Evolutionary conservation across 2,329 filamentous ascomycete genomes (phyloP).

Genomic region (Neofusicoccum laricinum): DNA sequence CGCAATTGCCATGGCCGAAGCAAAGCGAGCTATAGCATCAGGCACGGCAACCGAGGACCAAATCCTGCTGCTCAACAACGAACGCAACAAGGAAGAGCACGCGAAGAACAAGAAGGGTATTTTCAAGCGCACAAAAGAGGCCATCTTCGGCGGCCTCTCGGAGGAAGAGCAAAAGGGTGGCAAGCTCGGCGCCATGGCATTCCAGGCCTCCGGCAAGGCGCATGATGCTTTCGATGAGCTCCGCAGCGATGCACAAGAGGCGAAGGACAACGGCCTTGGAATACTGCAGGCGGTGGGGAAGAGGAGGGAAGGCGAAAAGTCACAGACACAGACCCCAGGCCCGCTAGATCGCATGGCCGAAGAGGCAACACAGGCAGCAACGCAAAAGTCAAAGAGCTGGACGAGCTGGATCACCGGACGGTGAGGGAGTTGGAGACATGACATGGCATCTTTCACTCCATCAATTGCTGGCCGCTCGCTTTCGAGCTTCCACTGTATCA

Average conservation of each 20-base stretch:
- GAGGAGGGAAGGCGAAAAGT: slow-evolving; percentile 25
- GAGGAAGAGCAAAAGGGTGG: slow-evolving; percentile 38
- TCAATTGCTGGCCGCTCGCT: not conserved
- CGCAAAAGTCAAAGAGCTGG: slow-evolving; percentile 44
- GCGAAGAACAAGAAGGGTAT: slow-evolving; percentile 42
- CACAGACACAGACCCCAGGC: slow-evolving; percentile 42
- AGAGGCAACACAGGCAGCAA: slow-evolving; percentile 34
- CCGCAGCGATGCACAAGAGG: slow-evolving; percentile 6
- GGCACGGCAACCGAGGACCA: slow-evolving; percentile 51
- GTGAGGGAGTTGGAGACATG: slow-evolving; percentile 25
- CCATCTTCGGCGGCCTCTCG: slow-evolving; percentile 31
- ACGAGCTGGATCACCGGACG: slow-evolving; percentile 43
- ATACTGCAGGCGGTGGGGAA: slow-evolving; percentile 33
- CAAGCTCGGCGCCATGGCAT: slow-evolving; percentile 25
- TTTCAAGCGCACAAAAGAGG: slow-evolving; percentile 31
- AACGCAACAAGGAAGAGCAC: slow-evolving; percentile 61
- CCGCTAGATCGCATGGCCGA: slow-evolving; percentile 47
- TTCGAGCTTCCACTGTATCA: slow-evolving; percentile 15
- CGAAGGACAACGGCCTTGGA: slow-evolving; percentile 22
- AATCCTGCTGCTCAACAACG: slow-evolving; percentile 51
- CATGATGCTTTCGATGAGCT: slow-evolving; percentile 12
- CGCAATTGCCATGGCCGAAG: slow-evolving; percentile 42
- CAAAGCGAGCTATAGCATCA: slow-evolving; percentile 39
- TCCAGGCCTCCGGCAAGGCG: slow-evolving; percentile 7
- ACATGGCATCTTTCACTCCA: slow-evolving; percentile 11